Evolutionary conservation across 23 red algal genomes (phyloP).

Genomic region (Gracilaria vermiculophylla): DNA sequence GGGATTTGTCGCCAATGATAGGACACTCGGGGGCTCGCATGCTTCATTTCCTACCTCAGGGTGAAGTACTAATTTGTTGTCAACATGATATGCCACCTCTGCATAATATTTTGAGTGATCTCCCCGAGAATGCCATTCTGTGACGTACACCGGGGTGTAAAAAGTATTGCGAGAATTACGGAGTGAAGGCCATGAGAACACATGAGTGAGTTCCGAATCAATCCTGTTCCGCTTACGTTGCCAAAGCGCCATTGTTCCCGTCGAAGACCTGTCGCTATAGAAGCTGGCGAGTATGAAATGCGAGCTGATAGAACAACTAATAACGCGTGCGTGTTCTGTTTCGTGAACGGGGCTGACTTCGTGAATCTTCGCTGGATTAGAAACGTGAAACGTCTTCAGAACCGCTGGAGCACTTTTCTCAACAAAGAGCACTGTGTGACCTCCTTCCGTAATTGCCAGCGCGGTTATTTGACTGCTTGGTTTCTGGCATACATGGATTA

Average conservation of each 20-base stretch:
- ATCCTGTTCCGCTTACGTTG: neutral
- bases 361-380: neutral
- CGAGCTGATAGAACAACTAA: conserved; percentile 6
- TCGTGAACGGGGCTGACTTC: neutral
- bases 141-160: neutral
- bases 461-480: neutral
- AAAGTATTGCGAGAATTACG: neutral
- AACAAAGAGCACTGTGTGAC: conserved; percentile 1
- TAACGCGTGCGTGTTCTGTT: neutral
- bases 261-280: neutral
- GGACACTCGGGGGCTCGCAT: neutral
- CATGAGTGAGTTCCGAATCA: conserved; percentile 3
- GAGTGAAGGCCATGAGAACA: neutral
- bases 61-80: neutral
- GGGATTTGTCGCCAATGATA: neutral
- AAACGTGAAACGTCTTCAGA: neutral
- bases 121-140: neutral
- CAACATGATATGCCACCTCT: conserved; percentile 4
- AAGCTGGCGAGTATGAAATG: conserved; percentile 26
- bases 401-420: neutral
- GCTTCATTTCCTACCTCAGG: conserved; percentile 6
- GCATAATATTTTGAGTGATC: neutral
- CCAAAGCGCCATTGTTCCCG: conserved; percentile 1
- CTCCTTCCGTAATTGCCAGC: neutral
- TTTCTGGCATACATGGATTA: neutral